Evolutionary conservation across 352 stramenopile species (phyloP).

Genomic region (Pythium folliculosum): DNA sequence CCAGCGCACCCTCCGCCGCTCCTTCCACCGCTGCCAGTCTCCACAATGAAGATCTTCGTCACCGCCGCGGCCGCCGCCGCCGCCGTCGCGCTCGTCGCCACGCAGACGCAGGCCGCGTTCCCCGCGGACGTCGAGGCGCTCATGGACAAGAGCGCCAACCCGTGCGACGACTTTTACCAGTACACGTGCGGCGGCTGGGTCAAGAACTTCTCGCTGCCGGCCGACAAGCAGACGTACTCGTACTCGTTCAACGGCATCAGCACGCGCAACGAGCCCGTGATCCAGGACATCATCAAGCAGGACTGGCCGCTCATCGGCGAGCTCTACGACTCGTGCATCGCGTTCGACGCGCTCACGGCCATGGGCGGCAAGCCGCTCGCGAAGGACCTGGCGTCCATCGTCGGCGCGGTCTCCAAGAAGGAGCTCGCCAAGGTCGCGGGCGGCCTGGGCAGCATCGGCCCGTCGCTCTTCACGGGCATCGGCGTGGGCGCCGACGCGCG

Average conservation of each 20-base stretch:
- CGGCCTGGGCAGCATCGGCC: constrained; percentile 25
- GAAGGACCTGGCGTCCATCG: constrained; percentile 10
- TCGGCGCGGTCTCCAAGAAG: constrained; percentile 6
- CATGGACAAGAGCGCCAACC: constrained; percentile 47
- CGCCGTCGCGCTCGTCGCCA: constrained; percentile 11
- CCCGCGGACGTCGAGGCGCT: constrained; percentile 40
- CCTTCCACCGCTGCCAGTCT: neutral
- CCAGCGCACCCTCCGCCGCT: neutral
- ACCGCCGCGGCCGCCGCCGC: constrained; percentile 8
- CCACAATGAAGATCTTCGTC: constrained; percentile 20
- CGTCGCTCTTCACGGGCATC: constrained; percentile 77
- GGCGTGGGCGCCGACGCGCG: constrained; percentile 59
- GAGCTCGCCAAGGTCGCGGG: constrained; percentile 27
- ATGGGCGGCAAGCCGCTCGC: constrained; percentile 20
- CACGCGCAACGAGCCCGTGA: constrained; percentile 51
- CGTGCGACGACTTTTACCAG: constrained; percentile 77
- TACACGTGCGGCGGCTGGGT: constrained; percentile 47
- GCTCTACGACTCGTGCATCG: constrained; percentile 63
- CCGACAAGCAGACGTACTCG: constrained; percentile 38
- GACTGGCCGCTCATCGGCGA: constrained; percentile 62
- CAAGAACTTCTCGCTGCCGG: constrained; percentile 29
- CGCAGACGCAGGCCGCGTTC: constrained; percentile 25
- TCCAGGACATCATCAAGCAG: constrained; percentile 61
- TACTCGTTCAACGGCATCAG: constrained; percentile 42
- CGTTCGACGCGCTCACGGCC: constrained; percentile 33